These are phyloP conservation scores for Termitomyces sp. DNA, from an alignment of 768 basidiomycete species.

Conservation along the genomic window DNA sequence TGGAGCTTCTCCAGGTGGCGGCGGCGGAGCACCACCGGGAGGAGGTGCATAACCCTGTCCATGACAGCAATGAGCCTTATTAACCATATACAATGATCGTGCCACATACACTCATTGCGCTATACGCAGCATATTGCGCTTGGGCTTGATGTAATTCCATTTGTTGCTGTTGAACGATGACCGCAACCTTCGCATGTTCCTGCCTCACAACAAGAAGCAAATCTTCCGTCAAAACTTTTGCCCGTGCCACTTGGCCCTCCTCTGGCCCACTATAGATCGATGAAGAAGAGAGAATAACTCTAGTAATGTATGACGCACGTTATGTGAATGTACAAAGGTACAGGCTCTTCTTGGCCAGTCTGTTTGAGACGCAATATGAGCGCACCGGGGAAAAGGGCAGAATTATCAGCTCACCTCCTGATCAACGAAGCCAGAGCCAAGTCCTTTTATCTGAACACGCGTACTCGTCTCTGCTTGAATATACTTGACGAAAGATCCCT, in stretches of 20 bases:
- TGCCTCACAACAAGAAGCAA: conserved; percentile 79
- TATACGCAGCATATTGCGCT: conserved; percentile 73
- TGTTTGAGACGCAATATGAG: neutral
- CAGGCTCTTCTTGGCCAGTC: conserved; percentile 50
- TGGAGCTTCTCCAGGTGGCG: conserved; percentile 44
- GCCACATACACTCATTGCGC: conserved; percentile 49
- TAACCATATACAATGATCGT: conserved; percentile 2
- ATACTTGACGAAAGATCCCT: conserved; percentile 98
- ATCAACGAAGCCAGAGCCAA: conserved; percentile 94
- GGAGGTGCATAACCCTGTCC: conserved; percentile 43
- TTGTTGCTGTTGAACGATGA: conserved; percentile 60
- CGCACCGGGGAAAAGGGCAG: too few relatives aligned
- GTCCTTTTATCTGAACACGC: conserved; percentile 94
- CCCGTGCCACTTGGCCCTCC: conserved; percentile 71
- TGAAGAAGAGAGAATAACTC: neutral
- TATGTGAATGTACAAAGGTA: conserved; percentile 91
- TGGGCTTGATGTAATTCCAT: conserved; percentile 86
- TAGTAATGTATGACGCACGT: conserved; percentile 46
- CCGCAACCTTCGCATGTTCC: conserved; percentile 76
- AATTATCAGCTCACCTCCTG: conserved; percentile 57
- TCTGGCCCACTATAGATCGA: conserved; percentile 37
- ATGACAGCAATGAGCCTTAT: conserved; percentile 1
- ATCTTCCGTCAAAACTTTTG: conserved; percentile 78
- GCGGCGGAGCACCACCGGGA: conserved; percentile 48
- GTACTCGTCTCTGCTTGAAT: conserved; percentile 96